Evolutionary conservation across 108 stramenopile genomes (phyloP), one percentile per base, ranked within the genome.

Genomic region (Cyclotella cryptica): DNA sequence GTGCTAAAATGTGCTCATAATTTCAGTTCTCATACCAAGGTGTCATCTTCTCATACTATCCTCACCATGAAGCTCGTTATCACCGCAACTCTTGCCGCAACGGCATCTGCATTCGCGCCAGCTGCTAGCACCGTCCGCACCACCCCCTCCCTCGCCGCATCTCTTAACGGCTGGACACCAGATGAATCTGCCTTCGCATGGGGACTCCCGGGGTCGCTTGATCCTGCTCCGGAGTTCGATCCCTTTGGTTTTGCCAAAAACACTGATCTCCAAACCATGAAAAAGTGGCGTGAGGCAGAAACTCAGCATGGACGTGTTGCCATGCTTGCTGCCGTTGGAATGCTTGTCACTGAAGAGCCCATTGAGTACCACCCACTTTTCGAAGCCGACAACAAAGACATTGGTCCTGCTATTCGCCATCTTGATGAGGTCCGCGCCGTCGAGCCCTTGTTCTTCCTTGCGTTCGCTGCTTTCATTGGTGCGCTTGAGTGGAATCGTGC

Each of bases 401-500:
- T 84, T 68, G 87, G 87, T 61, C 87, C 87, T 29, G 81, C 87
- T 73, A 88, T 88, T 64, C 77, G 81, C 43, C 87, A 88, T 43
- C 58, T 88, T 13, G 84, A 78, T 30, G 78, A 85, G 51, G 87
- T 88, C 29, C 81, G 68, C 55, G 73, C 81, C 17, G 77, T 71
- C 17, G 65, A 75, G 22, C 85, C 85, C 0, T 77, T 80, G 73
- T 88, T 88, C 72, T 88, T 83, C 42, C 69, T 58, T 41, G 65
- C 47, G 26, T 62, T 90, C 46, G 66, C 77, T 22, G 30, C 78
- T 40, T 51, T 70, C 28, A 90, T 93, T 66, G 92, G 78, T 60
- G 75, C 85, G 28, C 77, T 80, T 19, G 93, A 94, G 77, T 77
- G 78, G 42, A 85, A 80, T 60, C 88, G 92, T 66, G 89, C 89